phyloP scores from a whole-genome alignment of 345 rosid species.

The Eucalyptus victrix region DNA sequence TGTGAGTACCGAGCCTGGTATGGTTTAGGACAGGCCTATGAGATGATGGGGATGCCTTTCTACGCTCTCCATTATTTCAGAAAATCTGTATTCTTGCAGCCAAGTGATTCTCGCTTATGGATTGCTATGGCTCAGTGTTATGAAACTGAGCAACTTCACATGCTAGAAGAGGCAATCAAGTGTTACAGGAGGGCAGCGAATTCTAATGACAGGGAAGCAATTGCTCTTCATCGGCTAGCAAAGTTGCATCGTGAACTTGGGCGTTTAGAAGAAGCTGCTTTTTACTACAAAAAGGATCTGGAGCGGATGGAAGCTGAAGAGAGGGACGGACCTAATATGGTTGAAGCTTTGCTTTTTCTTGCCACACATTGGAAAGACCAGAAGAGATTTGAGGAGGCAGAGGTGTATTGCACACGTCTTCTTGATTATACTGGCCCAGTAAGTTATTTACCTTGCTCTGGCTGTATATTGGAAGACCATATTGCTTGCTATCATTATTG shows the following conservation, averaged over 20 bases:
- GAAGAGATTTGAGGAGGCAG: slow-evolving; percentile 83
- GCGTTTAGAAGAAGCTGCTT: slow-evolving; percentile 74
- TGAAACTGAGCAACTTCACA: slow-evolving; percentile 69
- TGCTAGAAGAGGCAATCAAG: slow-evolving; percentile 92
- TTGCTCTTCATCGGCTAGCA: slow-evolving; percentile 82
- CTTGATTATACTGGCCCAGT: slow-evolving; percentile 90
- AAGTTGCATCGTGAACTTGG: slow-evolving; percentile 63
- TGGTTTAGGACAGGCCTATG: slow-evolving; percentile 94
- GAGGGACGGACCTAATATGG: slow-evolving; percentile 84
- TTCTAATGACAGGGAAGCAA: slow-evolving; percentile 81
- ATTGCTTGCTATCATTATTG: background rate
- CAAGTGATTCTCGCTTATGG: slow-evolving; percentile 89
- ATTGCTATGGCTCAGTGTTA: slow-evolving; percentile 96
- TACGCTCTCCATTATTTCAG: slow-evolving; percentile 89
- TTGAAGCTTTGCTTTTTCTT: slow-evolving; percentile 80
- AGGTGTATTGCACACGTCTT: slow-evolving; percentile 89
- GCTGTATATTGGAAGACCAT: background rate
- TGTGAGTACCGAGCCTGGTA: slow-evolving; percentile 95
- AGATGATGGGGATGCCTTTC: slow-evolving; percentile 89
- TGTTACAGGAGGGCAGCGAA: slow-evolving; percentile 82
- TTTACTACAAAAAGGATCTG: slow-evolving; percentile 77
- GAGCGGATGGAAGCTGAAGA: slow-evolving; percentile 97
- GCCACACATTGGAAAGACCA: slow-evolving; percentile 59
- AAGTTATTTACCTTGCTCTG: slow-evolving; percentile 9
- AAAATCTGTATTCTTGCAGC: slow-evolving; percentile 84